A percentile compares a stretch with the other conserved stretches of the same genome.
Conservation (phyloP, 2,329 filamentous ascomycete genomes). For the Nothopassalora personata region DNA sequence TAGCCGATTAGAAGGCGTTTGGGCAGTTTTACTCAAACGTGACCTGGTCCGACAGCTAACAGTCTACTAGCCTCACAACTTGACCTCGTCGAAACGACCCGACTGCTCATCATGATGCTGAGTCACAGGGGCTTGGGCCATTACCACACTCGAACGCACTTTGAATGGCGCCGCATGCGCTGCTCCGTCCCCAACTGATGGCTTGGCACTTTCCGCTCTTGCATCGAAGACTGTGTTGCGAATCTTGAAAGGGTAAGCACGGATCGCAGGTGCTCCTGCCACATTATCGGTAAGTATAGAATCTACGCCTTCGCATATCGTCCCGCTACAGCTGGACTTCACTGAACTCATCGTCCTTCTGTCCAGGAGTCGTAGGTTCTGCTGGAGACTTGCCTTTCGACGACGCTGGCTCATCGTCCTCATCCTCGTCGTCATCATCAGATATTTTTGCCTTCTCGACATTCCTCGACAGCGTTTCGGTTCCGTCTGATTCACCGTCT, state of each 20-base stretch:
- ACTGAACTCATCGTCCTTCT: conserved; percentile 26
- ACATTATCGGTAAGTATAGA: not conserved
- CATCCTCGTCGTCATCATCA: conserved; percentile 7
- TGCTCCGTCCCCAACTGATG: not conserved
- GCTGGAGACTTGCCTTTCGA: conserved; percentile 1
- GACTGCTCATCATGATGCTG: not conserved
- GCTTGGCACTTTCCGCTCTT: not conserved
- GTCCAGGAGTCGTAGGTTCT: conserved; percentile 11
- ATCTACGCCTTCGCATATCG: not conserved
- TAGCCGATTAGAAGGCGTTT: too few species aligned
- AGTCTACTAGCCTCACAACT: not conserved
- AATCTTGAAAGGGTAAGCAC: not conserved
- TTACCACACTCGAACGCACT: not conserved
- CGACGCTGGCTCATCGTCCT: not conserved
- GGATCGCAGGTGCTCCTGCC: not conserved
- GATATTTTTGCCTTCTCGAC: conserved; percentile 18
- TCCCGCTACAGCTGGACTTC: conserved; percentile 23
- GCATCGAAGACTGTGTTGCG: not conserved
- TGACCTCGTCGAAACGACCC: not conserved
- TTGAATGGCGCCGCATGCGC: not conserved
- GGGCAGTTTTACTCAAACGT: too few species aligned
- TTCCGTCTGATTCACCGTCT: conserved; percentile 22
- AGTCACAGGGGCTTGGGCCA: not conserved
- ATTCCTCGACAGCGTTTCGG: conserved; percentile 24
- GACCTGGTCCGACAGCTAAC: not conserved